Conservation (phyloP, 192 early-diverging fungal species). For the Umbelopsis vinacea region DNA sequence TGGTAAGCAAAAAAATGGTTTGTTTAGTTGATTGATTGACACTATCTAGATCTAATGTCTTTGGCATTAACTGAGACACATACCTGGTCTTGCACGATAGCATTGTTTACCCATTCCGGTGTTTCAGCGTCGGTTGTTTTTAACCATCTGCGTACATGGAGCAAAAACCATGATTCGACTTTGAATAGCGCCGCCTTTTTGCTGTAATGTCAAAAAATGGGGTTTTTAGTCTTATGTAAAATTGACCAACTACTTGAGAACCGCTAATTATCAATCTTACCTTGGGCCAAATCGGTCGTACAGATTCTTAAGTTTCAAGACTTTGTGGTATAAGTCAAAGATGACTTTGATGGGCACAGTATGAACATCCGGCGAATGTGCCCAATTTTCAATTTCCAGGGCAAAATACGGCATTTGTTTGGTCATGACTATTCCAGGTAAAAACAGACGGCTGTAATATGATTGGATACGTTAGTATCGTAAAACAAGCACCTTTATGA, state of each 20-base stretch:
- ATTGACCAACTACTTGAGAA: slow-evolving; percentile 7
- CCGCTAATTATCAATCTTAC: slow-evolving; percentile 28
- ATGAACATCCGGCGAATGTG: slow-evolving; percentile 46
- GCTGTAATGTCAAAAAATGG: neutral
- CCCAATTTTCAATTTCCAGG: slow-evolving; percentile 60
- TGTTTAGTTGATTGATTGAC: too few species aligned
- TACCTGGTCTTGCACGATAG: slow-evolving; percentile 72
- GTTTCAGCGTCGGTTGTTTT: slow-evolving; percentile 64
- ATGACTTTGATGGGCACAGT: slow-evolving; percentile 50
- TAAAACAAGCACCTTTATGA: neutral
- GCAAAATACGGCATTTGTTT: slow-evolving; percentile 58
- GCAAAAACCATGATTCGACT: slow-evolving; percentile 72
- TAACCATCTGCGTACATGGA: slow-evolving; percentile 73
- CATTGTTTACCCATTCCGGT: slow-evolving; percentile 69
- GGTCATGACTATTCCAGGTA: slow-evolving; percentile 53
- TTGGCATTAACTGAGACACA: too few species aligned
- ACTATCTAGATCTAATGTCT: too few species aligned
- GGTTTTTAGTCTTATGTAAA: too few species aligned
- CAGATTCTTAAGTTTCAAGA: slow-evolving; percentile 48
- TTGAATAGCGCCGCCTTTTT: slow-evolving; percentile 57
- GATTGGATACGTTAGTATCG: too few species aligned
- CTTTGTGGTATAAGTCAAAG: slow-evolving; percentile 62
- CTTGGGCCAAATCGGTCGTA: slow-evolving; percentile 52
- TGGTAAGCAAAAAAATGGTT: neutral
- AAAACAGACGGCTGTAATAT: slow-evolving; percentile 18